Conservation (phyloP, 306 rosid genomes). For the Trifolium dubium region DNA sequence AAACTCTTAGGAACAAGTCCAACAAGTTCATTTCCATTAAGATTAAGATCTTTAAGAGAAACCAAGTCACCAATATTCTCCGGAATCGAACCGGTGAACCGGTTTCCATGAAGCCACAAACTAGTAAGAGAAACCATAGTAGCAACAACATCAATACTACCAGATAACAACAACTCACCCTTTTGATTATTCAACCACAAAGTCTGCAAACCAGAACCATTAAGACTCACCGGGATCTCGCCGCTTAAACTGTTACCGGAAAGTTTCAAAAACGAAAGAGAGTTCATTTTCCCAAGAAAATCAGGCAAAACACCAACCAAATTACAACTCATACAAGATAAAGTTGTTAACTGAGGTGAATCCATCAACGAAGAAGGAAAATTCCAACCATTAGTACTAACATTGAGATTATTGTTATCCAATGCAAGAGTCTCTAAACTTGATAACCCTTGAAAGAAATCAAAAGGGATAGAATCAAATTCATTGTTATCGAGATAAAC, state of each 20-base stretch:
- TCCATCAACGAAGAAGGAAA: conserved; percentile 54
- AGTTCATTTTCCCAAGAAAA: conserved; percentile 67
- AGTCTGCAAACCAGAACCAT: conserved; percentile 50
- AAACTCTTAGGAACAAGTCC: conserved; percentile 77
- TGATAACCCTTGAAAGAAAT: conserved; percentile 68
- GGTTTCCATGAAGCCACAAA: conserved; percentile 92
- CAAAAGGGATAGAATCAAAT: conserved; percentile 75
- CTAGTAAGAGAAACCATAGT: conserved; percentile 68
- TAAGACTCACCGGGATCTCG: conserved; percentile 56
- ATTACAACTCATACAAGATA: conserved; percentile 70
- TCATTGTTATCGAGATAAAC: conserved; percentile 69
- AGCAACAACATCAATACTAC: conserved; percentile 63
- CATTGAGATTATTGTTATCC: conserved; percentile 69
- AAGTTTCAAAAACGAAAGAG: conserved; percentile 64
- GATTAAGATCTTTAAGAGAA: conserved; percentile 69
- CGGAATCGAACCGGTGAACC: conserved; percentile 74
- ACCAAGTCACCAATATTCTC: conserved; percentile 65
- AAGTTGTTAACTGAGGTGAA: conserved; percentile 62
- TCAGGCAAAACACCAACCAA: conserved; percentile 77
- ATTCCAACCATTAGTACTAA: conserved; percentile 70
- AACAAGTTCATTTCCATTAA: conserved; percentile 78
- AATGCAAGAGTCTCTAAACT: conserved; percentile 73
- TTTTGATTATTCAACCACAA: conserved; percentile 78
- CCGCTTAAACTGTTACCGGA: conserved; percentile 65
- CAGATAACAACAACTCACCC: conserved; percentile 62